Percentiles rank a stretch among this genome's conserved stretches.
Conservation (phyloP, 345 rosid species). For the Pelargonium nanum region DNA sequence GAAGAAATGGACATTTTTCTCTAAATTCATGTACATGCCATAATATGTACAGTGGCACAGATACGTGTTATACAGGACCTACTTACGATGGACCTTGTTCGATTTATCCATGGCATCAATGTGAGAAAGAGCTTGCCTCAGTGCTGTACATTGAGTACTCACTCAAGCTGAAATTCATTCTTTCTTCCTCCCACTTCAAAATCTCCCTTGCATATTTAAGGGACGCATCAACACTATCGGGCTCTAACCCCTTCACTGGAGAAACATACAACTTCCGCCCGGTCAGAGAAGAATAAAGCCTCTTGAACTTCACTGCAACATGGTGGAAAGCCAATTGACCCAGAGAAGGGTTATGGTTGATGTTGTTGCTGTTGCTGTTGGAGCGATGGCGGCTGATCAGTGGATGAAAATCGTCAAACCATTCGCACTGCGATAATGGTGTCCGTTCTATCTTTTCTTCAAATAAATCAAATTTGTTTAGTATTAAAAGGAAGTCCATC, state of each 20-base stretch:
- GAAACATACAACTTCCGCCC: conserved; percentile 67
- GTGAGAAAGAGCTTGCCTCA: conserved; percentile 43
- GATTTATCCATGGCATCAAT: too few species aligned
- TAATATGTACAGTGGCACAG: background rate
- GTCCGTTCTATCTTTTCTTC: conserved; percentile 71
- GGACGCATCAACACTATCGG: conserved; percentile 35
- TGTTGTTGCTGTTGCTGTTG: conserved; percentile 37
- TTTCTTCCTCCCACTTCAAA: conserved; percentile 86
- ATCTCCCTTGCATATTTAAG: conserved; percentile 82
- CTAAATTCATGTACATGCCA: background rate
- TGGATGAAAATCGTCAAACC: conserved; percentile 92
- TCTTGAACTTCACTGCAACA: conserved; percentile 79
- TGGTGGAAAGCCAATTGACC: conserved; percentile 84
- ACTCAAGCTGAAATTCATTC: conserved; percentile 42
- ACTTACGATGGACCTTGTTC: too few species aligned
- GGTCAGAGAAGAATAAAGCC: conserved; percentile 57
- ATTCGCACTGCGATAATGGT: conserved; percentile 58
- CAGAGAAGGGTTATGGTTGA: conserved; percentile 49
- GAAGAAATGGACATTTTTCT: background rate
- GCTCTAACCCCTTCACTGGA: conserved; percentile 59
- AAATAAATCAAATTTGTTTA: conserved; percentile 71
- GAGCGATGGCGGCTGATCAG: conserved; percentile 51
- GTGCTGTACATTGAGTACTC: conserved; percentile 50
- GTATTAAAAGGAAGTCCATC: conserved; percentile 79
- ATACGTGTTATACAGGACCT: background rate